Evolutionary conservation across 257 asterid genomes (phyloP).

Genomic region (Ilex aquifolium): DNA sequence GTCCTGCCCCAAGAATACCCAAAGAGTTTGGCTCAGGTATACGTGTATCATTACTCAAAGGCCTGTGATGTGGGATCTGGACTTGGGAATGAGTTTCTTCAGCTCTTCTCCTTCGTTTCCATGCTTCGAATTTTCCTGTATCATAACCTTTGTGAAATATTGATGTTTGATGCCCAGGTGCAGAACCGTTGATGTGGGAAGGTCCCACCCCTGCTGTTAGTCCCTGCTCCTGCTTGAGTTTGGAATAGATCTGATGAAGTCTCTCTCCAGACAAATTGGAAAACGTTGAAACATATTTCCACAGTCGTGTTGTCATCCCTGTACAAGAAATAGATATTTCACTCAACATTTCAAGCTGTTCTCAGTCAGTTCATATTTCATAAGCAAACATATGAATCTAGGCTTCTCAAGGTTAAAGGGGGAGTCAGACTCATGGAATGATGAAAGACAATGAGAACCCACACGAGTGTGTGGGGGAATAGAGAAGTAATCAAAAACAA

Average conservation of each 20-base stretch:
- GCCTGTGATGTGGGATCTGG: constrained; percentile 58
- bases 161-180: constrained; percentile 38
- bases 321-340: constrained; percentile 13
- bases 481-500: too few species aligned
- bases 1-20: constrained; percentile 96
- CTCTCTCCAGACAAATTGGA: constrained; percentile 82
- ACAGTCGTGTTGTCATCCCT: constrained; percentile 88
- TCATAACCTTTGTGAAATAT: constrained; percentile 66
- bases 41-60: constrained; percentile 47
- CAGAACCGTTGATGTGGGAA: constrained; percentile 52
- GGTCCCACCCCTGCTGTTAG: constrained; percentile 54
- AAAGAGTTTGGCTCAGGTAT: constrained; percentile 58
- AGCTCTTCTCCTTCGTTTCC: constrained; percentile 92
- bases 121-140: constrained; percentile 83
- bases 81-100: constrained; percentile 58
- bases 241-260: constrained; percentile 85
- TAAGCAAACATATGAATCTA: not conserved
- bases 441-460: not conserved
- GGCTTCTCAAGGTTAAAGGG: not conserved
- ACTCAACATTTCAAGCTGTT: constrained; percentile 10
- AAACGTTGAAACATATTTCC: constrained; percentile 91
- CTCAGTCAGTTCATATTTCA: too few species aligned
- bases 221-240: constrained; percentile 82
- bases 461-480: not conserved
- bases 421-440: not conserved